phyloP scores from a whole-genome alignment of 2,329 filamentous ascomycete species.

The Xylaria sp. region DNA sequence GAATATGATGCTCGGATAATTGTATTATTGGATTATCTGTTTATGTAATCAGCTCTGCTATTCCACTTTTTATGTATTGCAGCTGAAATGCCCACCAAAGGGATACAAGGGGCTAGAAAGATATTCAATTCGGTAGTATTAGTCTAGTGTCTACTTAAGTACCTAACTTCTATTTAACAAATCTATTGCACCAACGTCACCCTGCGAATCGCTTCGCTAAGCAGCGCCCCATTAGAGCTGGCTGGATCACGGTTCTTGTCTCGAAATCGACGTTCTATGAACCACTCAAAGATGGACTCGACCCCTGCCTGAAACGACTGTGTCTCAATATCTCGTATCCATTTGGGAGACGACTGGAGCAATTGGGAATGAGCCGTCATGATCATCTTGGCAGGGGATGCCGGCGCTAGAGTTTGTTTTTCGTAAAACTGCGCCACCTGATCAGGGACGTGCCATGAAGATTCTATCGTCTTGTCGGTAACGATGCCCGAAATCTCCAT shows the following conservation, averaged over 20 bases:
- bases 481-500: not conserved
- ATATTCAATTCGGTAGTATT: too few relatives aligned
- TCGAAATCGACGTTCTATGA: constrained; percentile 1
- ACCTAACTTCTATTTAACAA: too few relatives aligned
- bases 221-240: too few relatives aligned
- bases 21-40: too few relatives aligned
- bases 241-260: not conserved
- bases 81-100: too few relatives aligned
- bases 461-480: not conserved
- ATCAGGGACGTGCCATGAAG: not conserved
- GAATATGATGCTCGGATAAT: too few relatives aligned
- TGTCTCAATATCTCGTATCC: not conserved
- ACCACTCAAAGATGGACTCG: not conserved
- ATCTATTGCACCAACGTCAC: too few relatives aligned
- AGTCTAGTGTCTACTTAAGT: too few relatives aligned
- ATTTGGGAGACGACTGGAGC: not conserved
- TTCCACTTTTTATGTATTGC: too few relatives aligned
- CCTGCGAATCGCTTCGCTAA: too few relatives aligned
- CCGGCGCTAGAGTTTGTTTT: not conserved
- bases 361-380: not conserved
- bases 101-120: too few relatives aligned
- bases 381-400: not conserved
- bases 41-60: too few relatives aligned
- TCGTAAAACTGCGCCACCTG: not conserved
- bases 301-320: not conserved